phyloP scores from a whole-genome alignment of 352 stramenopile genomes.

The Phytophthora vignae region DNA sequence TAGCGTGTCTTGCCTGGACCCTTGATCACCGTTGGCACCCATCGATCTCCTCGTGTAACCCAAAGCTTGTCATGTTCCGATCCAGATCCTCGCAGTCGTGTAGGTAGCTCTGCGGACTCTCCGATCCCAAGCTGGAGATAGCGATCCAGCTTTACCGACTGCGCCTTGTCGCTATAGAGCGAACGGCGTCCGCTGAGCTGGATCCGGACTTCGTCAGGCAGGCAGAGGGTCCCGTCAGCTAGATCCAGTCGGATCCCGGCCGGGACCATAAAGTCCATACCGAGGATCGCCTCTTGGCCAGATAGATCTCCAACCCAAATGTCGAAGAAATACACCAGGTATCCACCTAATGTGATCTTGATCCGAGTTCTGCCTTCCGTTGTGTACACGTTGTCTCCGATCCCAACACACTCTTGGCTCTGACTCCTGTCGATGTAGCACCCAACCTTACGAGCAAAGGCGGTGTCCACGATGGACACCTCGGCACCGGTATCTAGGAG shows the following conservation, averaged over 20 bases:
- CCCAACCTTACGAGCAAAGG: not conserved
- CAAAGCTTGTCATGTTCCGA: slow-evolving; percentile 12
- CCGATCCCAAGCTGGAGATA: not conserved
- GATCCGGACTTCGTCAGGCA: slow-evolving; percentile 17
- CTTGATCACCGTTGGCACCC: slow-evolving; percentile 5
- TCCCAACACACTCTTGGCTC: not conserved
- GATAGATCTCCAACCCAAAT: not conserved
- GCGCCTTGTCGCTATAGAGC: not conserved
- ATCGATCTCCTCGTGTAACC: slow-evolving; percentile 6
- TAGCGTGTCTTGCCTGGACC: not conserved
- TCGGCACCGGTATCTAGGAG: not conserved
- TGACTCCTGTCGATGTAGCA: not conserved
- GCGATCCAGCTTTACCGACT: not conserved
- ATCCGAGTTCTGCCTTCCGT: not conserved
- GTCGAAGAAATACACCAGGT: not conserved
- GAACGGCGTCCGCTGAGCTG: slow-evolving; percentile 1
- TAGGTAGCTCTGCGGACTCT: not conserved
- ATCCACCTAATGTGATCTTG: not conserved
- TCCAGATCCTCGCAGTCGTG: not conserved
- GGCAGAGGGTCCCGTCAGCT: not conserved
- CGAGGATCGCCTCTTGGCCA: not conserved
- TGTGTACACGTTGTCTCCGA: not conserved
- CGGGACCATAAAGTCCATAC: slow-evolving; percentile 19
- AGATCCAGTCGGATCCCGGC: slow-evolving; percentile 19
- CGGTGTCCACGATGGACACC: not conserved